Evolutionary conservation across 2,329 filamentous ascomycete genomes (phyloP), one percentile per base, ranked within the genome.

Genomic region (Dothideomycetidae sp.): DNA sequence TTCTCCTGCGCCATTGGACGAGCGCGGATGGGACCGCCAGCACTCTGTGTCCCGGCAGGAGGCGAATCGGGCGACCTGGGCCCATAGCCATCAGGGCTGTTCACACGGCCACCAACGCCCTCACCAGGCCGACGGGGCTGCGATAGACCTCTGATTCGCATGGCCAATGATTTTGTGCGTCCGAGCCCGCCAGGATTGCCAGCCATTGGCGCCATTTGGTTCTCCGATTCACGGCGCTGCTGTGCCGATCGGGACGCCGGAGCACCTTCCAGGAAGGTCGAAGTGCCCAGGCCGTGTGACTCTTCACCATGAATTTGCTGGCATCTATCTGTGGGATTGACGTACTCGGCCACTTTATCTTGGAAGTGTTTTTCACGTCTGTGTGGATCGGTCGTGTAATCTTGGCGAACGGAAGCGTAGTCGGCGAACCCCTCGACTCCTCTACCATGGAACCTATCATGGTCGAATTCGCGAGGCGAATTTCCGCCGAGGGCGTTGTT

Each of bases 111-210:
- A 17, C 48, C 50, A 17, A 39, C 43, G 29, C 47, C 52, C 17
- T 57, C 55, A 41, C 68, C 70, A 15, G 73, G 70, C 34, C 75
- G 73, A 5, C 70, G 71, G n/a, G 70, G 71, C 44, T 76, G 77
- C 55, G 78, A 83, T 50, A 92, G 85, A 46, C 82, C 80, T 29
- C 85, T 79, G 55, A 98, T 80, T 39, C 86, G 81, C 55, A 94
- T 85, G 2, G 85, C 90, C 42, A 98, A 67, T 17, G 86, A 94
- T 66, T 94, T 94, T 69, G 94, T 96, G 42, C 90, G 77, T 47
- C 79, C 75, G 29, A 98, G 60, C 4, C 80, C 79, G 5, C 68
- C 67, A 15, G 54, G 36, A 10, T 41, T 32, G 32, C 44, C 43
- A 44, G 5, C 63, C 61, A 14, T 68, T 59, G 38, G 62, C 53